A percentile compares a stretch with the other conserved stretches of the same genome.
Evolutionary conservation across 1,284 basidiomycete species (phyloP).

Genomic region (Papiliotrema nemorosa): DNA sequence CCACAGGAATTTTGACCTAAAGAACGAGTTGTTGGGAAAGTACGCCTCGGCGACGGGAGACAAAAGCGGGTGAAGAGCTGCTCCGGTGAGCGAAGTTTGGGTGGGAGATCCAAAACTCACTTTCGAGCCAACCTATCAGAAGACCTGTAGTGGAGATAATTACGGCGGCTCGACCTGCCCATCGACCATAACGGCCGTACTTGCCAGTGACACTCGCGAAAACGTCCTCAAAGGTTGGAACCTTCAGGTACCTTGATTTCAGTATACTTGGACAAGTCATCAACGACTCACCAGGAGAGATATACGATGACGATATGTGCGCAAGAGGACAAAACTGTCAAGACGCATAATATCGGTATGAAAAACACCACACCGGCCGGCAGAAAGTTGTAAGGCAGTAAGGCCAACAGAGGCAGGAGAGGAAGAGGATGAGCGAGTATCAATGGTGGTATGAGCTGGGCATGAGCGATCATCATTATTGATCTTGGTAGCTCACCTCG

Average conservation of each 20-base stretch:
- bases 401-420: slow-evolving; percentile 41
- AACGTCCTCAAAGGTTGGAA: slow-evolving; percentile 46
- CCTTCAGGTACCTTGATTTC: slow-evolving; percentile 44
- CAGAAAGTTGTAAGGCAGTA: slow-evolving; percentile 45
- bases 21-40: slow-evolving; percentile 24
- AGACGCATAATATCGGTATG: slow-evolving; percentile 41
- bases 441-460: slow-evolving; percentile 44
- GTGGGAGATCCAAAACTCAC: too few relatives aligned
- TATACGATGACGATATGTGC: slow-evolving; percentile 50
- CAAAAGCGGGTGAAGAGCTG: slow-evolving; percentile 39
- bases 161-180: slow-evolving; percentile 36
- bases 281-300: slow-evolving; percentile 37
- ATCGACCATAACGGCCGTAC: slow-evolving; percentile 36
- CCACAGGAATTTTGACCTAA: slow-evolving; percentile 36
- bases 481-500: slow-evolving; percentile 18
- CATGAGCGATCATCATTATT: background rate
- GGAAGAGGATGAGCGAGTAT: slow-evolving; percentile 46
- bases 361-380: slow-evolving; percentile 48
- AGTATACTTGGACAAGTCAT: background rate
- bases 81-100: slow-evolving; percentile 3
- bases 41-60: slow-evolving; percentile 34
- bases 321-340: slow-evolving; percentile 40
- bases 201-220: slow-evolving; percentile 36
- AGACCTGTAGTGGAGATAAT: slow-evolving; percentile 34
- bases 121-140: slow-evolving; percentile 39